A percentile compares a stretch with the other conserved stretches of the same genome.
These are phyloP conservation scores for Neurospora crassa DNA, from an alignment of 2,329 filamentous ascomycete species.

Conservation along the genomic window DNA sequence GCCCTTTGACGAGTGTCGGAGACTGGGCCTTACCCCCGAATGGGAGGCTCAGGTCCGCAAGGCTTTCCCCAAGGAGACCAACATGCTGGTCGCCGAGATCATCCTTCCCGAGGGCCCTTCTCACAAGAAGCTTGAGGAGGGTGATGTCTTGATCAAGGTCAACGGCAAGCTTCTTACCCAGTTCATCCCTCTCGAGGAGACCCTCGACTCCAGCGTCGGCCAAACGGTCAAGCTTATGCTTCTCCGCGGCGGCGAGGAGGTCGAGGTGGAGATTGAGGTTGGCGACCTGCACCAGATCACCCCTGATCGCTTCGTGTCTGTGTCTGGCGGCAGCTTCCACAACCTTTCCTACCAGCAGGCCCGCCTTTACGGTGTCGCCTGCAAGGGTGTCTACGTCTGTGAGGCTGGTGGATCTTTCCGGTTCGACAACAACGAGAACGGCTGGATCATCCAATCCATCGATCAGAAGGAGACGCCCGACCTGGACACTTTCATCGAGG, in stretches of 20 bases:
- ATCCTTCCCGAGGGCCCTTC: constrained; percentile 86
- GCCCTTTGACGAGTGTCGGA: constrained; percentile 91
- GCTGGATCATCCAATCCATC: constrained; percentile 87
- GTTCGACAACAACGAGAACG: constrained; percentile 81
- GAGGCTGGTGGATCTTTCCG: constrained; percentile 93
- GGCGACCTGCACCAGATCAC: constrained; percentile 91
- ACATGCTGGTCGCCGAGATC: constrained; percentile 94
- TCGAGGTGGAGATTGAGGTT: constrained; percentile 76
- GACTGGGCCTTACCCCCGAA: constrained; percentile 72
- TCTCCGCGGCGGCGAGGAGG: constrained; percentile 78
- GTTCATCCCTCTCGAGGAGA: constrained; percentile 84
- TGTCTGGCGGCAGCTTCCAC: constrained; percentile 91
- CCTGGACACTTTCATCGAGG: constrained; percentile 79
- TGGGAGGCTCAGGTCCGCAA: constrained; percentile 82
- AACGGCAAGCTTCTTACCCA: constrained; percentile 90
- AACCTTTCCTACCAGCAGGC: constrained; percentile 95
- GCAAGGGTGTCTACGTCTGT: constrained; percentile 88
- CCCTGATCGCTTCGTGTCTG: constrained; percentile 88
- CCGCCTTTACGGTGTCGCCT: constrained; percentile 86
- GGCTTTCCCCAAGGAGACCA: constrained; percentile 83
- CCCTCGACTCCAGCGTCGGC: constrained; percentile 80
- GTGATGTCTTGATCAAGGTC: constrained; percentile 86
- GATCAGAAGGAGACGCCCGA: constrained; percentile 88
- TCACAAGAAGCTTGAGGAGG: constrained; percentile 80
- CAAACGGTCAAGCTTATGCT: constrained; percentile 70